Evolutionary conservation across 2,329 filamentous ascomycete genomes (phyloP), one percentile per base, ranked within the genome.

Genomic region (Cadophora gregata): DNA sequence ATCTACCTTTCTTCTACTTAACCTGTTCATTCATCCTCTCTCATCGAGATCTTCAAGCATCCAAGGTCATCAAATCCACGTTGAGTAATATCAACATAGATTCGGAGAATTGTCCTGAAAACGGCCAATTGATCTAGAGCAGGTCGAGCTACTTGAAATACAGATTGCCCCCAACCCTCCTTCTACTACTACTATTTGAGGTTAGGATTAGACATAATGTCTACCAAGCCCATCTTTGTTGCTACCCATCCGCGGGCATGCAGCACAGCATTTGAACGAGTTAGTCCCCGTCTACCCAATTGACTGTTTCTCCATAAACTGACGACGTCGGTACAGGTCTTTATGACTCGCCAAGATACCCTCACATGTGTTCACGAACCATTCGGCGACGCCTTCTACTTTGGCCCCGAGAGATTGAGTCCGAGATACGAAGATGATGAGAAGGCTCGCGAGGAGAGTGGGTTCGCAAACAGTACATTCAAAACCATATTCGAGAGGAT

Each of bases 361-460:
- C 86, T 98, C 67, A 85, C 90, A 75, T 97, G 93, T 78, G 85
- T 96, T 74, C 96, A 98, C 79, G 96, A 99, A 82, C 96, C 96
- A 5, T 98, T 98, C 80, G 95, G 95, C 63, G 96, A 98, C 80
- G 92, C 94, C 68, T 98, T 95, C 78, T 98, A 98, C 82, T 98
- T 91, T 77, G 95, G 96, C 62, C 94, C 95, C 7, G 96, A 99
- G 81, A 87, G 93, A 73, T 85, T 98, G 73, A 90, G 91, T 75
- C 82, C 86, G 62, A 88, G 96, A 74, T 99, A 93, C 77, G 89
- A 90, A 75, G 78, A 90, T 53, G 92, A 97, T 71, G 79, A 79
- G 61, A 79, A 80, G 48, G 79, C 80, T 38, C 83, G 88, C 66
- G 75, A 82, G 64, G 80, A 85, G 74, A 91, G 87, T 71, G 91